Percentiles rank a stretch among this genome's conserved stretches.
Conservation (phyloP, 139 green algal genomes). For the Mychonastes homosphaera region DNA sequence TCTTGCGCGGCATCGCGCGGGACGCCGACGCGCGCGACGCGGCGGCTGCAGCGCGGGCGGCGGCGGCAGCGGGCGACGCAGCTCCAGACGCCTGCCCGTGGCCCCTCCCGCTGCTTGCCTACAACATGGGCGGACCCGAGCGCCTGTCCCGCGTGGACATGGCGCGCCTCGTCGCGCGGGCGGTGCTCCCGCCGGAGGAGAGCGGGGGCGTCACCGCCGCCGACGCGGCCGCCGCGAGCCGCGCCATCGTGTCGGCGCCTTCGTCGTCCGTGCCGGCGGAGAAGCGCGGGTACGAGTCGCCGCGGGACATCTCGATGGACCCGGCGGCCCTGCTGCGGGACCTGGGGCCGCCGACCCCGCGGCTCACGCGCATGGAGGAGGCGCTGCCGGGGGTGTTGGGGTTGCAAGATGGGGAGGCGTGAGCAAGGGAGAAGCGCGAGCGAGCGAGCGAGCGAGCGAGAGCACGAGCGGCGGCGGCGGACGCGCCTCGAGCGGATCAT, state of each 20-base stretch:
- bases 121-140: constrained; percentile 59
- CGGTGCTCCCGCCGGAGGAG: no score
- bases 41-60: neutral
- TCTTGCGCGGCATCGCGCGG: neutral
- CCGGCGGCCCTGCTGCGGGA: constrained; percentile 1
- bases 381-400: no score
- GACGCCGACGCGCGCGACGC: neutral
- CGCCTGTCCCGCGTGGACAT: constrained; percentile 59
- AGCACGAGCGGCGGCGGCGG: no score
- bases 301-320: constrained; percentile 60
- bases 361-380: no score
- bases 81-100: neutral
- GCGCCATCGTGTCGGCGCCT: no score
- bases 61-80: neutral
- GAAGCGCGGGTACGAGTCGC: constrained; percentile 19
- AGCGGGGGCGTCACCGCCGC: no score
- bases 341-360: no score
- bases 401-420: no score
- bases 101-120: constrained; percentile 11
- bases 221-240: no score
- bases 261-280: neutral
- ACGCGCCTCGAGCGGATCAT: no score
- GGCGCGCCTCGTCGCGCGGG: constrained; percentile 33
- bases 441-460: no score
- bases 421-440: no score